These are phyloP conservation scores for Podospora australis DNA, from an alignment of 495 filamentous ascomycete genomes.

Conservation along the genomic window DNA sequence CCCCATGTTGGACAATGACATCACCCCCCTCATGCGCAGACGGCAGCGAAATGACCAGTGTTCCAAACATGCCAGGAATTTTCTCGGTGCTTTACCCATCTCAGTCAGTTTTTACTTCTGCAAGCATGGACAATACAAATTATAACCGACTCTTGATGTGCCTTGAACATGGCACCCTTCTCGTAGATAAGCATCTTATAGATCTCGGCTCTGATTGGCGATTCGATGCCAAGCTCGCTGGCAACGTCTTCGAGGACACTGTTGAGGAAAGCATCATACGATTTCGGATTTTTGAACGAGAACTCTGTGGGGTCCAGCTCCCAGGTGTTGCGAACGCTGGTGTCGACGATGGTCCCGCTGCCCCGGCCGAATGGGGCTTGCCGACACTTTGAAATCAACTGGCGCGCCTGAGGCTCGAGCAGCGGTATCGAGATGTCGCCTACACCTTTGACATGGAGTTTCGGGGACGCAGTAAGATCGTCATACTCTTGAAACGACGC, in stretches of 20 bases:
- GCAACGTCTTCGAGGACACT: constrained; percentile 17
- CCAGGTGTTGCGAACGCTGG: constrained; percentile 43
- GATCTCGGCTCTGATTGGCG: constrained; percentile 33
- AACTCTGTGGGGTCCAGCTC: constrained; percentile 44
- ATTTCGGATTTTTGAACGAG: constrained; percentile 32
- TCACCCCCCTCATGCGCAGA: constrained; percentile 48
- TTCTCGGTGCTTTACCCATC: constrained; percentile 35
- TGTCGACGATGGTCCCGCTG: constrained; percentile 41
- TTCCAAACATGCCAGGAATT: constrained; percentile 50
- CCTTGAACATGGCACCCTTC: constrained; percentile 47
- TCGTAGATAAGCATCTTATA: constrained; percentile 55
- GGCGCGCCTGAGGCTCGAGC: constrained; percentile 31
- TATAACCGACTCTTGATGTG: constrained; percentile 39
- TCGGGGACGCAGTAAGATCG: neutral
- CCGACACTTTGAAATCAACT: constrained; percentile 34
- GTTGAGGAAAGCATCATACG: constrained; percentile 20
- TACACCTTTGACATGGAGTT: constrained; percentile 30
- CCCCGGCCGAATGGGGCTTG: constrained; percentile 42
- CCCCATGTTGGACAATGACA: constrained; percentile 38
- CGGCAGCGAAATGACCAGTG: constrained; percentile 48
- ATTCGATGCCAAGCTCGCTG: constrained; percentile 29
- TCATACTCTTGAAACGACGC: neutral
- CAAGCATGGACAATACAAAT: neutral
- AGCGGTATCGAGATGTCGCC: constrained; percentile 40
- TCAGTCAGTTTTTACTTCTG: no score